Percentiles rank a stretch among this genome's conserved stretches.
These are phyloP conservation scores for Arachis monticola DNA, from an alignment of 331 rosid species.

Conservation along the genomic window DNA sequence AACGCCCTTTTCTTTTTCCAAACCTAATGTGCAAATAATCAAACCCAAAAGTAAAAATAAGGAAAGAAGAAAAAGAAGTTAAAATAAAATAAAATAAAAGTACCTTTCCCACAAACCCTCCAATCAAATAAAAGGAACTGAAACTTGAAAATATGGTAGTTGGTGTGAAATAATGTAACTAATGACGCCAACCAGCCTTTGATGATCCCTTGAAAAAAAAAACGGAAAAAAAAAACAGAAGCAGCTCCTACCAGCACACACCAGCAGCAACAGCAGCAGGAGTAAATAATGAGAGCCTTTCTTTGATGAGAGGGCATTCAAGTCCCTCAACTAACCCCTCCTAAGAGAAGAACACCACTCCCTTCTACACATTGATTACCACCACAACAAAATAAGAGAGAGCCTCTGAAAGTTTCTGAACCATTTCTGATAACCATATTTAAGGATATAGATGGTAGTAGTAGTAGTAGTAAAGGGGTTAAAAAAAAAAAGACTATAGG, in stretches of 20 bases:
- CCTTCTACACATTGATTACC: conserved; percentile 59
- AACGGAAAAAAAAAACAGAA: background rate
- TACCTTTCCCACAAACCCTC: background rate
- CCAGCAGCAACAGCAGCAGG: conserved; percentile 42
- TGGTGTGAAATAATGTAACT: conserved; percentile 60
- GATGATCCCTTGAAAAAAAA: conserved; percentile 50
- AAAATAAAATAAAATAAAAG: background rate
- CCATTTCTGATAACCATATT: conserved; percentile 59
- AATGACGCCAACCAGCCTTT: conserved; percentile 43
- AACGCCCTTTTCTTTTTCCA: background rate
- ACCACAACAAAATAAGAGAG: conserved; percentile 43
- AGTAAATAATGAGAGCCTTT: conserved; percentile 54
- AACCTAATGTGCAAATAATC: conserved; percentile 3
- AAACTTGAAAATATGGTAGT: conserved; percentile 30
- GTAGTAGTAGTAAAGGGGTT: background rate
- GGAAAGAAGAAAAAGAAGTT: background rate
- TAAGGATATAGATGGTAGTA: conserved; percentile 38
- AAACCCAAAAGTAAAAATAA: background rate
- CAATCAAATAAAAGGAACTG: background rate
- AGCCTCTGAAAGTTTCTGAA: conserved; percentile 40
- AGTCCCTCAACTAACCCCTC: conserved; percentile 66
- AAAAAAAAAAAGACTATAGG: background rate
- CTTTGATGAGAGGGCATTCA: conserved; percentile 54
- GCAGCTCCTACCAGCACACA: conserved; percentile 36
- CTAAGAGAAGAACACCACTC: conserved; percentile 19